These are phyloP conservation scores for Verticillium nonalfalfae DNA, from an alignment of 2,329 filamentous ascomycete genomes.

Conservation along the genomic window DNA sequence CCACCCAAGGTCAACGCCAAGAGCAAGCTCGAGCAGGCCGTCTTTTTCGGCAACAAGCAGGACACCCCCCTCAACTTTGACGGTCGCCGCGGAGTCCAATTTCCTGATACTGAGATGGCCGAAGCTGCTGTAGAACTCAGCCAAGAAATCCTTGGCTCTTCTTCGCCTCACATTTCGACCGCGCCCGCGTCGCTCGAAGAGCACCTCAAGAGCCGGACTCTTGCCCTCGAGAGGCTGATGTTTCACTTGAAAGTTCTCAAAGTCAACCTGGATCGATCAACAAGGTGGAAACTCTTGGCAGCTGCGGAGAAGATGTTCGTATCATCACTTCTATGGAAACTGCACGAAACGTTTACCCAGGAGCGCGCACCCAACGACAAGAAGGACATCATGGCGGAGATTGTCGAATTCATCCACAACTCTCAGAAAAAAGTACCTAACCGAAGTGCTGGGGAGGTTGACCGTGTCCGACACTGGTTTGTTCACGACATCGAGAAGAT, in stretches of 20 bases:
- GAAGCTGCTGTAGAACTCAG: constrained; percentile 74
- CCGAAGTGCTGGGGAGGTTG: constrained; percentile 61
- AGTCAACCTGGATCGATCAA: constrained; percentile 57
- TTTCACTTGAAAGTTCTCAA: constrained; percentile 62
- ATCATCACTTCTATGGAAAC: constrained; percentile 71
- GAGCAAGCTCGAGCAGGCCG: constrained; percentile 86
- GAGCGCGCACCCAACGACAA: constrained; percentile 53
- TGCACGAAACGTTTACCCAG: constrained; percentile 64
- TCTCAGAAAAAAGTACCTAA: constrained; percentile 66
- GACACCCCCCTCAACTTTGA: constrained; percentile 88
- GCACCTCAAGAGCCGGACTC: constrained; percentile 67
- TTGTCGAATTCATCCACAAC: constrained; percentile 71
- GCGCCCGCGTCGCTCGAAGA: constrained; percentile 72
- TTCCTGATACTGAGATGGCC: constrained; percentile 64
- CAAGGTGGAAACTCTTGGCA: constrained; percentile 77
- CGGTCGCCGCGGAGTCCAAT: constrained; percentile 58
- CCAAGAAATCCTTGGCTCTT: constrained; percentile 72
- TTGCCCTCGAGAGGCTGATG: constrained; percentile 70
- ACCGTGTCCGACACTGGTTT: constrained; percentile 82
- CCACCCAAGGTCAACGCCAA: constrained; percentile 68
- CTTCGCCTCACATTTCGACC: constrained; percentile 66
- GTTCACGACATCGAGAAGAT: constrained; percentile 67
- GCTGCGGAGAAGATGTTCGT: constrained; percentile 87
- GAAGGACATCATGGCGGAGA: constrained; percentile 65
- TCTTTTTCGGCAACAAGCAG: constrained; percentile 80